Conservation (phyloP, 192 early-diverging fungal species). For the Rhizophagus prolifer region DNA sequence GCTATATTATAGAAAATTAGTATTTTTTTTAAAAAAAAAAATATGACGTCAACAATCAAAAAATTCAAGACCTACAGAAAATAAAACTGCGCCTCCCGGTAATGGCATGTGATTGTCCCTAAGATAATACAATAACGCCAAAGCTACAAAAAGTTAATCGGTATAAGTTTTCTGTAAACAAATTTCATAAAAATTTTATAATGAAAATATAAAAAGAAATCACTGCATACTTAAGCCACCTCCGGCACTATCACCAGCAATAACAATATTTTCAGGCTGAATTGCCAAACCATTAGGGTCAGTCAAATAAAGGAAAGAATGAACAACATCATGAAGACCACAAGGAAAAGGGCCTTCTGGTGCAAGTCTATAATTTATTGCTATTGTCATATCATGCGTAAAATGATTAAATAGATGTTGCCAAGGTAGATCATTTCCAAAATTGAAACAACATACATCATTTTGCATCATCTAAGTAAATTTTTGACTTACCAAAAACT, state of each 20-base stretch:
- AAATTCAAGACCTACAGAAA: slow-evolving; percentile 49
- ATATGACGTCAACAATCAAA: background rate
- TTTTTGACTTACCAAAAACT: slow-evolving; percentile 46
- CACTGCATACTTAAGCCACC: slow-evolving; percentile 51
- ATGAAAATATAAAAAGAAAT: background rate
- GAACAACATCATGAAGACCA: slow-evolving; percentile 62
- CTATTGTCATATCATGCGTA: slow-evolving; percentile 13
- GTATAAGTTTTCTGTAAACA: background rate
- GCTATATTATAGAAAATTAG: slow-evolving; percentile 34
- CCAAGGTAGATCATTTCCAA: background rate
- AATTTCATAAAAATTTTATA: too few relatives aligned
- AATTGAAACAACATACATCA: background rate
- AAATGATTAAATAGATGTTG: background rate
- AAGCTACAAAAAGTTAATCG: slow-evolving; percentile 3
- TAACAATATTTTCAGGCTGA: slow-evolving; percentile 55
- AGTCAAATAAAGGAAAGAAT: slow-evolving; percentile 54
- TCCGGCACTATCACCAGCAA: slow-evolving; percentile 72
- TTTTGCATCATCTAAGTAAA: background rate
- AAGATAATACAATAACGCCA: slow-evolving; percentile 63
- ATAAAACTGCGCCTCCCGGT: slow-evolving; percentile 55
- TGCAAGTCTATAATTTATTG: slow-evolving; percentile 43
- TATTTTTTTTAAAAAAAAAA: background rate
- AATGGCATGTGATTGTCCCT: slow-evolving; percentile 49
- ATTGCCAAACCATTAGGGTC: slow-evolving; percentile 48
- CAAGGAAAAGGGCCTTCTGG: slow-evolving; percentile 55